phyloP scores from a whole-genome alignment of 2,329 filamentous ascomycete genomes.

The Phialophora tarda region DNA sequence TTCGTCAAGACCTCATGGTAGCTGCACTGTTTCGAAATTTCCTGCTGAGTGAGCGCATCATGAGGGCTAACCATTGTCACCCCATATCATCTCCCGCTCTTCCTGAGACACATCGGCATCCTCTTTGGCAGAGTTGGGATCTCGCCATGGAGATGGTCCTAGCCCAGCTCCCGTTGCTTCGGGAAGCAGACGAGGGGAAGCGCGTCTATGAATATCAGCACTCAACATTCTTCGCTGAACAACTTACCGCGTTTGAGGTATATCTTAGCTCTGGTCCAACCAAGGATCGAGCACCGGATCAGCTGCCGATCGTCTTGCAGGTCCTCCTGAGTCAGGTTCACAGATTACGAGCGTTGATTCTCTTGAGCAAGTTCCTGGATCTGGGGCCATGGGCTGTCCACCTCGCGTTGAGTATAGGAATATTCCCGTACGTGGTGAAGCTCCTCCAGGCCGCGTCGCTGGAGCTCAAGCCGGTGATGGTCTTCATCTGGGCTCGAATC shows the following conservation, averaged over 20 bases:
- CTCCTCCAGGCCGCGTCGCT: slow-evolving; percentile 91
- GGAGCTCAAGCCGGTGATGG: slow-evolving; percentile 97
- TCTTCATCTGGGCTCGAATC: slow-evolving; percentile 97
- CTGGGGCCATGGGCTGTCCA: slow-evolving; percentile 99
- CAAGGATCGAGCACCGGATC: slow-evolving; percentile 85
- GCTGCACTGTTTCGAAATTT: slow-evolving; percentile 96
- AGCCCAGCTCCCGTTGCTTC: slow-evolving; percentile 81
- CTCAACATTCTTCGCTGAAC: slow-evolving; percentile 95
- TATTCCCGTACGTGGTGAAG: slow-evolving; percentile 98
- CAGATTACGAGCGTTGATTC: slow-evolving; percentile 83
- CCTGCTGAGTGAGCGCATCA: slow-evolving; percentile 88
- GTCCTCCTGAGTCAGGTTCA: slow-evolving; percentile 96
- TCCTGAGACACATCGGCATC: slow-evolving; percentile 94
- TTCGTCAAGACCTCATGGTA: slow-evolving; percentile 98
- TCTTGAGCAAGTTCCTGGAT: slow-evolving; percentile 91
- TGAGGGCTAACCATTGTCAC: slow-evolving; percentile 95
- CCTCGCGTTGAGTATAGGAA: slow-evolving; percentile 93
- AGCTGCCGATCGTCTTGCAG: slow-evolving; percentile 93
- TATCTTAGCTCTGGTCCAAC: slow-evolving; percentile 85
- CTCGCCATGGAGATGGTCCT: slow-evolving; percentile 94
- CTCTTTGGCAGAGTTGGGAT: slow-evolving; percentile 97
- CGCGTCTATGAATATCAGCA: slow-evolving; percentile 88
- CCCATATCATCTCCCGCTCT: slow-evolving; percentile 89
- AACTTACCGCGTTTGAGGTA: slow-evolving; percentile 95
- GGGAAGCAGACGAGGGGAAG: slow-evolving; percentile 76